Percentiles rank a stretch among this genome's conserved stretches.
These are phyloP conservation scores for Cyclostephanos tholiformis DNA, from an alignment of 108 stramenopile genomes.

Conservation along the genomic window DNA sequence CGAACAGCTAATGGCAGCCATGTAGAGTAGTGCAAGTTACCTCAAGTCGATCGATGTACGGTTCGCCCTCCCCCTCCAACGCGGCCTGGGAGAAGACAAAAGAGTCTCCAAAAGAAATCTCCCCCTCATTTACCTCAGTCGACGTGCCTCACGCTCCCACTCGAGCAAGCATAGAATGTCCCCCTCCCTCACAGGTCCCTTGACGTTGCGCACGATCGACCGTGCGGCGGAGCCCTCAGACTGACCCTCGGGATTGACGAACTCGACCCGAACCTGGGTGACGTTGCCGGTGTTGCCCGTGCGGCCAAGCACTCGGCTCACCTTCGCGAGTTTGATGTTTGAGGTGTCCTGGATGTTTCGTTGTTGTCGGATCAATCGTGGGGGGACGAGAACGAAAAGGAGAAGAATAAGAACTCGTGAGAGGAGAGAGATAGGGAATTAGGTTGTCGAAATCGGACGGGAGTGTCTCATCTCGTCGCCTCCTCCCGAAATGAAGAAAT, in stretches of 20 bases:
- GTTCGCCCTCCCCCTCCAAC: too few relatives aligned
- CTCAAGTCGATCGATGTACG: too few relatives aligned
- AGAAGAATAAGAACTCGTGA: background rate
- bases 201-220: constrained; percentile 98
- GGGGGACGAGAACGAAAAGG: background rate
- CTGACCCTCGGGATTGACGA: constrained; percentile 91
- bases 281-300: constrained; percentile 99
- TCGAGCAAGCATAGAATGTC: constrained; percentile 98
- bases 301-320: constrained; percentile 97
- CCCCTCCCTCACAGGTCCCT: constrained; percentile 99
- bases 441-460: background rate
- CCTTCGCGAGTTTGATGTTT: constrained; percentile 93
- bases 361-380: background rate
- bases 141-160: constrained; percentile 99
- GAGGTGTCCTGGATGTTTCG: constrained; percentile 65
- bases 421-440: background rate
- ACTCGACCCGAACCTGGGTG: constrained; percentile 99
- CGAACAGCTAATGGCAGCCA: too few relatives aligned
- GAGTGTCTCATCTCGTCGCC: background rate
- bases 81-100: too few relatives aligned
- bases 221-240: constrained; percentile 59
- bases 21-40: too few relatives aligned
- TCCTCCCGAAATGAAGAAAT: background rate
- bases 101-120: too few relatives aligned
- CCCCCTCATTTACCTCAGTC: constrained; percentile 84